Conservation (phyloP, 2,329 filamentous ascomycete genomes). For the Annulohypoxylon truncatum region DNA sequence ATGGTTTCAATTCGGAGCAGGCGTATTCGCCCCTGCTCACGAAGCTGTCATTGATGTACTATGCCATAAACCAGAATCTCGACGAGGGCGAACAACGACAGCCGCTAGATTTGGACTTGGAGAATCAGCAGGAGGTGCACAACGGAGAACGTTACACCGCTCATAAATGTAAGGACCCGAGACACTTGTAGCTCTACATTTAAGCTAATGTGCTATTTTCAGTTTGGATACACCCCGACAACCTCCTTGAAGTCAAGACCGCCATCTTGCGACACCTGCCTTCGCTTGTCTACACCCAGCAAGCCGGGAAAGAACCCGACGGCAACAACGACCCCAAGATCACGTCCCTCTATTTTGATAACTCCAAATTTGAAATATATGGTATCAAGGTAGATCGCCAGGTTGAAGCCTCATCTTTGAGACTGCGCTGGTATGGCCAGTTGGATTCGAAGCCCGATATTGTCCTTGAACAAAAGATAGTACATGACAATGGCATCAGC, state of each 20-base stretch:
- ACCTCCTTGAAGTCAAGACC: conserved; percentile 96
- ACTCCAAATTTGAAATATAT: conserved; percentile 85
- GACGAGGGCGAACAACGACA: conserved; percentile 65
- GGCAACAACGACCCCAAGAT: conserved; percentile 86
- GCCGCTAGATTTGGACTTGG: conserved; percentile 62
- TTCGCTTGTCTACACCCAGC: conserved; percentile 91
- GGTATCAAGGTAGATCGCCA: conserved; percentile 82
- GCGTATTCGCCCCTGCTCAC: conserved; percentile 91
- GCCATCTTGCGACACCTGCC: conserved; percentile 91
- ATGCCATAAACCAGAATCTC: conserved; percentile 86
- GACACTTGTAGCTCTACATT: conserved; percentile 22
- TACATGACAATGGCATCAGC: conserved; percentile 79
- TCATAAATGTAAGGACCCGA: conserved; percentile 76
- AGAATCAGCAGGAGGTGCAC: conserved; percentile 66
- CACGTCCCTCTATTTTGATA: conserved; percentile 97
- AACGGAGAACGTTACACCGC: conserved; percentile 82
- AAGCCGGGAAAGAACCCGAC: conserved; percentile 84
- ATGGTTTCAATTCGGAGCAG: conserved; percentile 92
- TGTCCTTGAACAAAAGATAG: conserved; percentile 87
- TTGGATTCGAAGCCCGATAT: conserved; percentile 83
- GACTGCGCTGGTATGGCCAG: conserved; percentile 92
- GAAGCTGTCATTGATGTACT: conserved; percentile 94
- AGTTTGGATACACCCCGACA: conserved; percentile 97
- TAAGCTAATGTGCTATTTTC: conserved; percentile 47
- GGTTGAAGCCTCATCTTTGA: conserved; percentile 81